Percentiles rank a stretch among this genome's conserved stretches.
phyloP scores from a whole-genome alignment of 208 protist genomes.

The Leishmania turanica region DNA sequence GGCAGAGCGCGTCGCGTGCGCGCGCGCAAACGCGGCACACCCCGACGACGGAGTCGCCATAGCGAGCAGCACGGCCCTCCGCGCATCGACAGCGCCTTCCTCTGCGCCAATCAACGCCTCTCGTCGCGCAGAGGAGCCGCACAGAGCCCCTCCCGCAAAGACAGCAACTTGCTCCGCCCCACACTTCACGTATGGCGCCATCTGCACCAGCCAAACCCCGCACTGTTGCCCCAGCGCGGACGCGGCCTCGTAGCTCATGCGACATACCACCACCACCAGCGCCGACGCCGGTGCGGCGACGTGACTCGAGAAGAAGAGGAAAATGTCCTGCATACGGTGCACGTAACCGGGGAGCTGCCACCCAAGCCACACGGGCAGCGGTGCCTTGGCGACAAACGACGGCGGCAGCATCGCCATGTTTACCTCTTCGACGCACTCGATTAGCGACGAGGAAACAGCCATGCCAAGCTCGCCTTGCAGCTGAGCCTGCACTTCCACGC shows the following conservation, averaged over 20 bases:
- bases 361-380: slow-evolving; percentile 21
- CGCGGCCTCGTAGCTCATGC: slow-evolving; percentile 6
- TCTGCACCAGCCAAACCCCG: slow-evolving; percentile 7
- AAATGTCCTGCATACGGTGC: slow-evolving; percentile 3
- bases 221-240: neutral
- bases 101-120: neutral
- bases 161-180: slow-evolving; percentile 16
- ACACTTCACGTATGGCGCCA: slow-evolving; percentile 11
- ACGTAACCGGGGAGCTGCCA: slow-evolving; percentile 26
- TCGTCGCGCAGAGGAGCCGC: neutral
- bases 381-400: slow-evolving; percentile 20
- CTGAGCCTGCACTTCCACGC: slow-evolving; percentile 7
- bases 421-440: slow-evolving; percentile 20
- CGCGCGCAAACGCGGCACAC: slow-evolving; percentile 4
- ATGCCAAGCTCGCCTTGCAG: neutral
- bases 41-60: neutral
- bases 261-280: neutral
- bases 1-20: slow-evolving; percentile 9
- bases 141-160: slow-evolving; percentile 17
- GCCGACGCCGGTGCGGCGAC: neutral
- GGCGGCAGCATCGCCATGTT: slow-evolving; percentile 9
- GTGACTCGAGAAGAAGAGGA: slow-evolving; percentile 7
- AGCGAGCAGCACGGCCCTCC: neutral
- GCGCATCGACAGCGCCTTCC: neutral
- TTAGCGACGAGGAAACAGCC: neutral